Base-by-base conservation (phyloP, 31 red algal species). In the Odonthalia washingtoniensis region DNA sequence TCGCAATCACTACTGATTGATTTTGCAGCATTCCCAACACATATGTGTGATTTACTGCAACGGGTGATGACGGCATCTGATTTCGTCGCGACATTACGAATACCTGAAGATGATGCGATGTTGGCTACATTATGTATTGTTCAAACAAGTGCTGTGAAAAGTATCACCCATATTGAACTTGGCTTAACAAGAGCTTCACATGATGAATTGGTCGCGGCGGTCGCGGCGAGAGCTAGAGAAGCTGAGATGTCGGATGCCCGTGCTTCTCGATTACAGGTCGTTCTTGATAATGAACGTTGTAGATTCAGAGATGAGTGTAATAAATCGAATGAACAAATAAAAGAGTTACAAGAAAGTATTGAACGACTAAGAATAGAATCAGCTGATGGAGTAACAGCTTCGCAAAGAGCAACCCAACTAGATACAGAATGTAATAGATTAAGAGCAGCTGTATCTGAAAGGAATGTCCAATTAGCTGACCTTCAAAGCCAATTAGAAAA, bases 11-110 rank as follows among this genome's bases (percentile, higher is more conserved):
- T 92, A 44, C 81, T 81, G 4, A 60, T 92, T 5, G 77, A 86
- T 65, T 92, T 92, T 44, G 42, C 90, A 27, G 73, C 74, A 69
- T 92, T 92, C 65, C 73, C 90, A 3, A 52, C 82, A 12, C 90
- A 87, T 65, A 30, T 92, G 41, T 74, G 65, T 37, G 82, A 57
- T 34, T 45, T 92, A 46, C 41, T 92, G 4, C 36, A 28, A 24
- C 35, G 75, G 4, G 63, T 61, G 1, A 21, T 32, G 37, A 32
- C 63, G 37, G 53, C 65, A 17, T 41, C 52, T 39, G 27, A 37
- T n/a, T 92, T 64, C 45, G 49, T 62, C 5, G 75, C 79, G 6
- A 32, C 46, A 67, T 65, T 92, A 0, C 40, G 66, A 30, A 36
- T 92, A 32, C 74, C 75, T 46, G 69, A 61, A 34, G 62, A 30